Base-by-base conservation (phyloP, 2,329 filamentous ascomycete species). In the Magnaporthiopsis rhizophila region DNA sequence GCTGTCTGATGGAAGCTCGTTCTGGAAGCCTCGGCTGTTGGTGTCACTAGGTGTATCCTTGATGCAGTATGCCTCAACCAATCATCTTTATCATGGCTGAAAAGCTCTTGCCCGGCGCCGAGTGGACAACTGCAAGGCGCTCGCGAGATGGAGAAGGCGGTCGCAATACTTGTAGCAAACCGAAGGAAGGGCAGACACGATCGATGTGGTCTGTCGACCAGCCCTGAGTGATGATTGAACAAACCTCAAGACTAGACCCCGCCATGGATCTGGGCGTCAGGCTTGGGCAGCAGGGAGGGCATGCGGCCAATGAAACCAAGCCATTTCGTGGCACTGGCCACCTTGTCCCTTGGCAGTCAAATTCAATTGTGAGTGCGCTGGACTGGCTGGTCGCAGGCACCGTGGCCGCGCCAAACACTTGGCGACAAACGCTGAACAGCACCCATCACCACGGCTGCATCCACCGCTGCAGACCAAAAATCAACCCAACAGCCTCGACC, bases 381-480 rank as follows among this genome's bases (percentile, higher is more conserved):
- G 57, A 15, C 59, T 53, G 57, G 57, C 24, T 32, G 28, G 26
- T 32, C 50, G 26, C 45, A 12, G 38, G 26, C 32, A 58, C 53
- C 9, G 58, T 62, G 61, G 34, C 36, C 58, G 61, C 61, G 61
- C 50, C 61, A 62, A 21, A 38, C 8, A 13, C 36, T 38, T 2
- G 36, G 4, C 12, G 15, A 9, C 12, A 38, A 61, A 62, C 61
- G 38, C 34, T 50, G 61, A 30, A 56, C 56, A 3, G 28, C 28
- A 26, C 38, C 38, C 28, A 62, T 62, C 53, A 62, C 61, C 30
- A 58, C 61, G 28, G 30, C 61, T 53, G 34, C 34, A 61, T 61
- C 30, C 32, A 45, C 18, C 36, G 26, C 21, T 28, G 57, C 57
- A 56, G 30, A 53, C 45, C 26, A 28, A 45, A 56, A 56, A 26